Percentiles rank a stretch among this genome's conserved stretches.
Conservation (phyloP, 371 early-diverging fungal genomes). For the Circinella umbellata region DNA sequence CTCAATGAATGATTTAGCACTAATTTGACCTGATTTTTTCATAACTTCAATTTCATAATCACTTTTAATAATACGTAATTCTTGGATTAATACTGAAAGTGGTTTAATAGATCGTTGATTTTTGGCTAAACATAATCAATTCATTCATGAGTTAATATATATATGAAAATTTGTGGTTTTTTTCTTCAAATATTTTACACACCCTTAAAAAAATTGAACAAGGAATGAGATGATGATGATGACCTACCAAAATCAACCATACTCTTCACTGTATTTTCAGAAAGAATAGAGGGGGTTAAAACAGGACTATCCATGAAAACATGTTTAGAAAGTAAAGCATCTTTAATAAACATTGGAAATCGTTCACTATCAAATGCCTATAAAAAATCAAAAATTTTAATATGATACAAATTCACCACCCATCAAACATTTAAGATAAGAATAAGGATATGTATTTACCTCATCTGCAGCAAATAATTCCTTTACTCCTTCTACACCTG, state of each 20-base stretch:
- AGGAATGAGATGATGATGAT: not conserved
- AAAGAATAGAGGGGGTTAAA: constrained; percentile 32
- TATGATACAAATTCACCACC: too few relatives aligned
- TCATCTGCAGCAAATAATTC: constrained; percentile 88
- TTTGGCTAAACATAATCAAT: constrained; percentile 22
- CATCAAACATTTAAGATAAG: too few relatives aligned
- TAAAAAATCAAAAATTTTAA: not conserved
- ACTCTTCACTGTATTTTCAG: constrained; percentile 23
- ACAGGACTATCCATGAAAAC: constrained; percentile 45
- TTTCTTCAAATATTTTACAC: constrained; percentile 8
- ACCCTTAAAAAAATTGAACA: constrained; percentile 23
- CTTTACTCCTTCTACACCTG: constrained; percentile 82
- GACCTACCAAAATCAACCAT: constrained; percentile 43
- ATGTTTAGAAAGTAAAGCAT: constrained; percentile 33
- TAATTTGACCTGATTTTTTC: constrained; percentile 78
- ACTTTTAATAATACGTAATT: constrained; percentile 80
- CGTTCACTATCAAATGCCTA: constrained; percentile 46
- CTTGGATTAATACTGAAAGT: constrained; percentile 68
- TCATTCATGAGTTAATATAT: not conserved
- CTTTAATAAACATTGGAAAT: constrained; percentile 30
- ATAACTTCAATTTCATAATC: constrained; percentile 78
- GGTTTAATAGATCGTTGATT: constrained; percentile 49
- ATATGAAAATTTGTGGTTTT: not conserved
- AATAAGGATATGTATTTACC: constrained; percentile 38
- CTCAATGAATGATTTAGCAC: constrained; percentile 79